Conservation (phyloP, 140 eudicot genomes). For the Cichorium intybus region DNA sequence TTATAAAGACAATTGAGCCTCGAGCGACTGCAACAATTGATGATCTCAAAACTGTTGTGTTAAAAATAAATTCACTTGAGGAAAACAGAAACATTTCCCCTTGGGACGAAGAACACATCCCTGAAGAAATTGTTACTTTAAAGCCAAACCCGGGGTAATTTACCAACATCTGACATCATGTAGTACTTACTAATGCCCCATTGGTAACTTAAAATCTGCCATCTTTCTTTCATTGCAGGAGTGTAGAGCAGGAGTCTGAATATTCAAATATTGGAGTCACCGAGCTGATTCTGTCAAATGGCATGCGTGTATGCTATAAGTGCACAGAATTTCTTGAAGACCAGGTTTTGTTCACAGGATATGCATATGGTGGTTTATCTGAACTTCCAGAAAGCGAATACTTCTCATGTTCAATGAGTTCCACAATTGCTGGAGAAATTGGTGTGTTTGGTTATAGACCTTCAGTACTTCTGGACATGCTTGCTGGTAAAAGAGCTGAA, state of each 20-base stretch:
- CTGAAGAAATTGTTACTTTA: conserved; percentile 74
- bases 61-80: conserved; percentile 70
- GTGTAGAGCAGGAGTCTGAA: conserved; percentile 58
- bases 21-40: conserved; percentile 66
- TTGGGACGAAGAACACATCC: conserved; percentile 83
- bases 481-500: conserved; percentile 98
- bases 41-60: conserved; percentile 51
- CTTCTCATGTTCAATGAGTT: conserved; percentile 85
- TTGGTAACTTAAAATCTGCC: not conserved
- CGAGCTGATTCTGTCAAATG: conserved; percentile 85
- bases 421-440: conserved; percentile 94
- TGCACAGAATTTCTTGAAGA: conserved; percentile 89
- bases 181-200: not conserved
- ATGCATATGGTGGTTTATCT: conserved; percentile 90
- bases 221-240: conserved; percentile 43
- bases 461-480: conserved; percentile 83
- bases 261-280: conserved; percentile 71
- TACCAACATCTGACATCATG: conserved; percentile 2
- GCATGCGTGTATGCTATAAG: conserved; percentile 94
- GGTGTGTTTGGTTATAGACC: conserved; percentile 94
- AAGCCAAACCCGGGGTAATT: conserved; percentile 84
- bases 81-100: conserved; percentile 47
- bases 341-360: conserved; percentile 94
- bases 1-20: conserved; percentile 84
- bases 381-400: conserved; percentile 89